Evolutionary conservation across 1,284 basidiomycete species (phyloP).

Genomic region (Salmacisia buchloeana): DNA sequence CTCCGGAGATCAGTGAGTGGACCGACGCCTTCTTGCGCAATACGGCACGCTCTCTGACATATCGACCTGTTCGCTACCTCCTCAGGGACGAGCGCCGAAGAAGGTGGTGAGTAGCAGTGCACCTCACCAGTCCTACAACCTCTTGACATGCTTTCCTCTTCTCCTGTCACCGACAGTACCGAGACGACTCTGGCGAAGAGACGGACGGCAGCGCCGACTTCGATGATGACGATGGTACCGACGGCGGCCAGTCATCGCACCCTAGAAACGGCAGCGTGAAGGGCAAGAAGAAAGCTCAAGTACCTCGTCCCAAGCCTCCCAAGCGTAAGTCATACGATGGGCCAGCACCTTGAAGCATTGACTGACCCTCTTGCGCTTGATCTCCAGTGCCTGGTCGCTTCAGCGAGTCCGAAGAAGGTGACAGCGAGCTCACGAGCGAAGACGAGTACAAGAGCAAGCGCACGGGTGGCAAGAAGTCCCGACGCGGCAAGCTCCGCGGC

Average conservation of each 20-base stretch:
- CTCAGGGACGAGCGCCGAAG: conserved; percentile 56
- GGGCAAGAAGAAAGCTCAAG: conserved; percentile 16
- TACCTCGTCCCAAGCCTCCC: conserved; percentile 8
- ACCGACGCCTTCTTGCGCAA: background rate
- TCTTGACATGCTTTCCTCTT: background rate
- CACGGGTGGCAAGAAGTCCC: background rate
- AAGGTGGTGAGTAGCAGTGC: conserved; percentile 18
- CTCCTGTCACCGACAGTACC: background rate
- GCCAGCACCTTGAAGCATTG: background rate
- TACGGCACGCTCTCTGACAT: background rate
- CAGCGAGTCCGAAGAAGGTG: background rate
- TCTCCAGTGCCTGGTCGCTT: background rate
- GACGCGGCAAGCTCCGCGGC: background rate
- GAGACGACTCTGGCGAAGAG: conserved; percentile 9
- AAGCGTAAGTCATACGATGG: conserved; percentile 1
- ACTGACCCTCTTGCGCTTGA: background rate
- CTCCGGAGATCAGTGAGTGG: conserved; percentile 50
- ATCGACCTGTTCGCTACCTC: conserved; percentile 3
- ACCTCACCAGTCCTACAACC: background rate
- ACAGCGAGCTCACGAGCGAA: conserved; percentile 1
- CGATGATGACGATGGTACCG: background rate
- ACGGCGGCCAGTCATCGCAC: background rate
- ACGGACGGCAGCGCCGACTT: conserved; percentile 4
- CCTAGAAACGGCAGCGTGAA: background rate
- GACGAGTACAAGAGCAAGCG: background rate